phyloP scores from a whole-genome alignment of 805 yeast genomes.

The Torulaspora microellipsoides region DNA sequence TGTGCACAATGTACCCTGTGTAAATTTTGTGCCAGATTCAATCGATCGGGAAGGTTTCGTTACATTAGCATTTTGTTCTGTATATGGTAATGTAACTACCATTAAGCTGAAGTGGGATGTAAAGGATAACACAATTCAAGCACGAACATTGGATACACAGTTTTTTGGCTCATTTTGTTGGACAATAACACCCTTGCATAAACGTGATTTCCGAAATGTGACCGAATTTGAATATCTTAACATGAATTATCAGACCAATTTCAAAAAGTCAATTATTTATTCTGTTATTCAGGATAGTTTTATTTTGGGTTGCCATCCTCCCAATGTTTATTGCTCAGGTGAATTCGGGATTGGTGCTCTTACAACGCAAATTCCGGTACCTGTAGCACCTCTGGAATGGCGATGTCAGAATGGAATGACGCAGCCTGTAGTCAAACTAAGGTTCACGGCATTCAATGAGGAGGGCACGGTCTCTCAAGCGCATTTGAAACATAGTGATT shows the following conservation, averaged over 20 bases:
- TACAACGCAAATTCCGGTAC: slow-evolving; percentile 28
- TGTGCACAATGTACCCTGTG: slow-evolving; percentile 19
- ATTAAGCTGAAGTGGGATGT: slow-evolving; percentile 11
- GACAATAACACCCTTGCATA: slow-evolving; percentile 18
- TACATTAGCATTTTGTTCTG: slow-evolving; percentile 17
- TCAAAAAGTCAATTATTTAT: slow-evolving; percentile 17
- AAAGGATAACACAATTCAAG: neutral
- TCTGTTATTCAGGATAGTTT: slow-evolving; percentile 20
- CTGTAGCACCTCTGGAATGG: slow-evolving; percentile 17
- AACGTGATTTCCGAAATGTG: slow-evolving; percentile 19
- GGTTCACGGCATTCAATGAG: slow-evolving; percentile 23
- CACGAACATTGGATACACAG: slow-evolving; percentile 16
- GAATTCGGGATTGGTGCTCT: slow-evolving; percentile 26
- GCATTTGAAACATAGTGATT: neutral
- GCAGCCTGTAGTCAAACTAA: slow-evolving; percentile 6
- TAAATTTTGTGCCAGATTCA: slow-evolving; percentile 16
- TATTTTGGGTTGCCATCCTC: slow-evolving; percentile 16
- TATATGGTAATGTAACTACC: slow-evolving; percentile 21
- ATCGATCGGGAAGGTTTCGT: slow-evolving; percentile 12
- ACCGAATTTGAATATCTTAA: slow-evolving; percentile 22
- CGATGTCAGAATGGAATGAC: slow-evolving; percentile 9
- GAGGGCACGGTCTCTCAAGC: slow-evolving; percentile 3
- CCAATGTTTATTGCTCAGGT: slow-evolving; percentile 15
- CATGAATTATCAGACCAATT: slow-evolving; percentile 18
- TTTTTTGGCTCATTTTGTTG: slow-evolving; percentile 18